Conservation (phyloP, 495 filamentous ascomycete species). For the Aspergillus nidulans region DNA sequence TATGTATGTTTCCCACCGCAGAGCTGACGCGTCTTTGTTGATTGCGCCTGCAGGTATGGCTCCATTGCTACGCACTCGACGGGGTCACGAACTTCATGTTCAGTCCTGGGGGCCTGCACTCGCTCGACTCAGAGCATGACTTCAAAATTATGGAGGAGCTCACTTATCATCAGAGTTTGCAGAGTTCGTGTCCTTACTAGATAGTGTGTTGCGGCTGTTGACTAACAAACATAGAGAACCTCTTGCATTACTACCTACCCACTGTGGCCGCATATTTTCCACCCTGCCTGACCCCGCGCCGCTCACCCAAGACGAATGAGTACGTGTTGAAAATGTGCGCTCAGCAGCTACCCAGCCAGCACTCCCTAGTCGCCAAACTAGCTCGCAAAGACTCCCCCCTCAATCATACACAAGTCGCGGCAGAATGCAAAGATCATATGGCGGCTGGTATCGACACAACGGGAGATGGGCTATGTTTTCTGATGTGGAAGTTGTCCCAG, state of each 20-base stretch:
- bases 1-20: constrained; percentile 40
- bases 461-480: constrained; percentile 58
- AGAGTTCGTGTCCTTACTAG: constrained; percentile 34
- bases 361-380: constrained; percentile 33
- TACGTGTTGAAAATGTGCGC: constrained; percentile 26
- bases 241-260: constrained; percentile 24
- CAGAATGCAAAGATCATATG: constrained; percentile 47
- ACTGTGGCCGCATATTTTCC: constrained; percentile 25
- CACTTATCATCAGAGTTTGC: constrained; percentile 59
- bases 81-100: constrained; percentile 63
- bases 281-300: constrained; percentile 23
- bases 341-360: constrained; percentile 19
- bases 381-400: constrained; percentile 27
- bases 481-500: constrained; percentile 63
- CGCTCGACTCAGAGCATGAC: constrained; percentile 45
- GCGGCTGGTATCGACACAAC: constrained; percentile 66
- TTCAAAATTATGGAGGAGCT: constrained; percentile 61
- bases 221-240: constrained; percentile 18
- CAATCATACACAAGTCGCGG: constrained; percentile 27
- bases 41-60: constrained; percentile 17
- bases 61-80: constrained; percentile 64
- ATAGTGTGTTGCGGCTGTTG: neutral
- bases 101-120: constrained; percentile 55
- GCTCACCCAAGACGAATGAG: constrained; percentile 27
- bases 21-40: neutral